Percentiles rank a stretch among this genome's conserved stretches.
Evolutionary conservation across 495 filamentous ascomycete genomes (phyloP).

Genomic region (Aspergillus ostianus): DNA sequence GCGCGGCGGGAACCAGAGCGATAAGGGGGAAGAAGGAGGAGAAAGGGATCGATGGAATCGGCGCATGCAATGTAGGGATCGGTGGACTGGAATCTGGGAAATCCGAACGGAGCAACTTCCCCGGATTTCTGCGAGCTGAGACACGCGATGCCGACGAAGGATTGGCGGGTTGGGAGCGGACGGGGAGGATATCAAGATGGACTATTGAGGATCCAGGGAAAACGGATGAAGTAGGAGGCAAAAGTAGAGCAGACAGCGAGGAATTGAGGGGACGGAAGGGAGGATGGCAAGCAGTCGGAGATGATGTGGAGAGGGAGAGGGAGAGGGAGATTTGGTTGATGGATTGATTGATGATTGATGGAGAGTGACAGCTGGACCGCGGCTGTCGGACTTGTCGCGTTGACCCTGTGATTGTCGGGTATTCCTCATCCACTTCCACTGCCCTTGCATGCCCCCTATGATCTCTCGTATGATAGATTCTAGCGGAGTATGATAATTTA

Average conservation of each 20-base stretch:
- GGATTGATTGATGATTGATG: slow-evolving; percentile 2
- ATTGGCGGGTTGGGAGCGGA: background rate
- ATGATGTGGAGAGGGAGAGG: slow-evolving; percentile 9
- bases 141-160: background rate
- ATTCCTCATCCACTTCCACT: background rate
- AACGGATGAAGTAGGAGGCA: background rate
- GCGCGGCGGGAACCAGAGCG: background rate
- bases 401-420: slow-evolving; percentile 8
- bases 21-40: background rate
- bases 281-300: background rate
- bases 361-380: slow-evolving; percentile 27
- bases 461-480: no score
- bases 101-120: slow-evolving; percentile 6
- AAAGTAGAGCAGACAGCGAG: background rate
- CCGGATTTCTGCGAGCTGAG: slow-evolving; percentile 12
- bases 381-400: slow-evolving; percentile 31
- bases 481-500: no score
- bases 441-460: background rate
- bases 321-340: slow-evolving; percentile 10
- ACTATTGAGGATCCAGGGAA: background rate
- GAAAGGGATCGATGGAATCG: background rate
- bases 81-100: background rate
- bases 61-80: background rate
- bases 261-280: background rate
- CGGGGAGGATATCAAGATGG: background rate